phyloP scores from a whole-genome alignment of 495 filamentous ascomycete species.

The Aspergillus asperescens region DNA sequence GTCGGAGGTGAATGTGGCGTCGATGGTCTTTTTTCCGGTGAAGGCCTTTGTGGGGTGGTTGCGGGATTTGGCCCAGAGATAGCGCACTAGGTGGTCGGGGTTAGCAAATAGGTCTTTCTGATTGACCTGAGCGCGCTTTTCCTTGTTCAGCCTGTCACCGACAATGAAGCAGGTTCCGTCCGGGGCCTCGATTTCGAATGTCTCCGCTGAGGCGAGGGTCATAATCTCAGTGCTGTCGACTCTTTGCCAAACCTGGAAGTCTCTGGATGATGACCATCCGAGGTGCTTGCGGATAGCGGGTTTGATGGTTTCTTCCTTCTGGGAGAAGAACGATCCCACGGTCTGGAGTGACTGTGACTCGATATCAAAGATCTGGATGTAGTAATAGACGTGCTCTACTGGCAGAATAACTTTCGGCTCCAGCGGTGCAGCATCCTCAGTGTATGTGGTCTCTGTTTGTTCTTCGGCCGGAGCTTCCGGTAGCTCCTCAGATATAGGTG shows the following conservation, averaged over 20 bases:
- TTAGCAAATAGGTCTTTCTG: conserved; percentile 40
- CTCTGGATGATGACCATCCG: conserved; percentile 32
- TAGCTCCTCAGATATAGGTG: not conserved
- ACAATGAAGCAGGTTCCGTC: conserved; percentile 44
- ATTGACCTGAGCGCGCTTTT: conserved; percentile 36
- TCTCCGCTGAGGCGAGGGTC: conserved; percentile 37
- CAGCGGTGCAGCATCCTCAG: conserved; percentile 8
- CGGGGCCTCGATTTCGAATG: conserved; percentile 34
- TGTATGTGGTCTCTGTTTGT: conserved; percentile 1
- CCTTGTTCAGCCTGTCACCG: conserved; percentile 40
- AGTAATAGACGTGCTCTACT: conserved; percentile 43
- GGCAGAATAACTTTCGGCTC: conserved; percentile 21
- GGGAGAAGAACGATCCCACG: conserved; percentile 49
- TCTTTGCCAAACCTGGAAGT: conserved; percentile 45
- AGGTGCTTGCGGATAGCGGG: conserved; percentile 38
- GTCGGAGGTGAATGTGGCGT: conserved; percentile 43
- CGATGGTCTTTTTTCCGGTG: conserved; percentile 39
- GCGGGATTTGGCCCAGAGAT: conserved; percentile 42
- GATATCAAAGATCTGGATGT: conserved; percentile 48
- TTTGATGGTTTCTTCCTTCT: conserved; percentile 42
- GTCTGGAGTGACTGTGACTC: conserved; percentile 44
- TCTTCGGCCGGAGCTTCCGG: not conserved
- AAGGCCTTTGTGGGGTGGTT: conserved; percentile 43
- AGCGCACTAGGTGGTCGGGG: conserved; percentile 42
- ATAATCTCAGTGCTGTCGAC: conserved; percentile 37